Evolutionary conservation across 228 moss, liverwort and hornwort genomes (phyloP).

Genomic region (Sphagnum fallax): DNA sequence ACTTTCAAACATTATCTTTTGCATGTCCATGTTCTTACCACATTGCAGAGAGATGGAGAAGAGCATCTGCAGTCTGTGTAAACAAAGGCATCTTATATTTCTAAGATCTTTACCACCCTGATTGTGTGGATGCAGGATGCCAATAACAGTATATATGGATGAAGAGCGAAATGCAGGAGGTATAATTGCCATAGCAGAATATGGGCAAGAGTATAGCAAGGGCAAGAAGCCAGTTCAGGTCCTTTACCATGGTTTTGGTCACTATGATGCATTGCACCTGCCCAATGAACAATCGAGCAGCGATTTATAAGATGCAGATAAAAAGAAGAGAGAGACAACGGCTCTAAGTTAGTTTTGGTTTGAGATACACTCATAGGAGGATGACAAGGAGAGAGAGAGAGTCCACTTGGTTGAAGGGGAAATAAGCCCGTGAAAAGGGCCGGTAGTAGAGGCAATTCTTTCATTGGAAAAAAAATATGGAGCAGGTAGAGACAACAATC

Average conservation of each 20-base stretch:
- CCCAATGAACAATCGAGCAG: slow-evolving; percentile 14
- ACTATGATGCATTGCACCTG: slow-evolving; percentile 92
- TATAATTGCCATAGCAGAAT: slow-evolving; percentile 88
- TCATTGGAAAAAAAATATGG: slow-evolving; percentile 2
- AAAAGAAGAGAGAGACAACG: no score
- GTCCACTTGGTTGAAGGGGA: not conserved
- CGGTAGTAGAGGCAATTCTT: not conserved
- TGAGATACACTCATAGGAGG: no score
- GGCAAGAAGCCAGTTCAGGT: slow-evolving; percentile 73
- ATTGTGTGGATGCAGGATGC: slow-evolving; percentile 42
- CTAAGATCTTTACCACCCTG: not conserved
- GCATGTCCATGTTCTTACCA: not conserved
- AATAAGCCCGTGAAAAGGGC: no score
- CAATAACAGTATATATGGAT: slow-evolving; percentile 91
- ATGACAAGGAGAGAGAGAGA: not conserved
- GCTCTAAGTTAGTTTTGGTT: no score
- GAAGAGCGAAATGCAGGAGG: slow-evolving; percentile 72
- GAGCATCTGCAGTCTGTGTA: no score
- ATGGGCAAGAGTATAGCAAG: slow-evolving; percentile 76
- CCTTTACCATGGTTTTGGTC: slow-evolving; percentile 93
- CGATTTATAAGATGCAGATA: no score
- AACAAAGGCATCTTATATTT: no score
- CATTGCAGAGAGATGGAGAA: no score
- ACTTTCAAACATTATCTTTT: not conserved
- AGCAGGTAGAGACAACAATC: no score